These are phyloP conservation scores for Xylariaceae sp. DNA, from an alignment of 2,329 filamentous ascomycete species.

Conservation along the genomic window DNA sequence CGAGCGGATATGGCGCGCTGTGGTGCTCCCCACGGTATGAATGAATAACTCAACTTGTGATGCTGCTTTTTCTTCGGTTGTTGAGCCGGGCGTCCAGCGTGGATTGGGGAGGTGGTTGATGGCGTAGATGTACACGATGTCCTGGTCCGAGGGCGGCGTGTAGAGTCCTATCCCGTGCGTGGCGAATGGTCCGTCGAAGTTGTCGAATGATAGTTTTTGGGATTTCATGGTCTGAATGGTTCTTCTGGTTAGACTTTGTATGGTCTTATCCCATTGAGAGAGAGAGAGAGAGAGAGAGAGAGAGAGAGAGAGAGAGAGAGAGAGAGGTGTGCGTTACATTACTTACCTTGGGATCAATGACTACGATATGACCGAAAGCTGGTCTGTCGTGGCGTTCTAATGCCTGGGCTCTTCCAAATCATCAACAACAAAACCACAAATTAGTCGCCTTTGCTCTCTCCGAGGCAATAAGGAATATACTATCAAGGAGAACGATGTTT, in stretches of 20 bases:
- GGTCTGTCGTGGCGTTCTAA: constrained; percentile 33
- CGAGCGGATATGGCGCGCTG: constrained; percentile 44
- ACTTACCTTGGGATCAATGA: constrained; percentile 49
- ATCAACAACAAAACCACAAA: not conserved
- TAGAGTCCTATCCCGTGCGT: constrained; percentile 58
- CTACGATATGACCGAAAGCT: constrained; percentile 42
- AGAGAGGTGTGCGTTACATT: not conserved
- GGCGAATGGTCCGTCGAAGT: constrained; percentile 48
- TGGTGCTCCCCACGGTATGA: constrained; percentile 41
- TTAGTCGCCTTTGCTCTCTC: not conserved
- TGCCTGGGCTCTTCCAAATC: constrained; percentile 13
- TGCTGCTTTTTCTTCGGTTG: constrained; percentile 35
- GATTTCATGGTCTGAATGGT: constrained; percentile 39
- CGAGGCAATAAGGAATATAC: not conserved
- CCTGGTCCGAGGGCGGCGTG: constrained; percentile 36
- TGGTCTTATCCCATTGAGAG: not conserved
- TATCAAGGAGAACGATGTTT: too few species aligned
- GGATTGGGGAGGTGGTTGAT: constrained; percentile 54
- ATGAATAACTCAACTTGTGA: constrained; percentile 56
- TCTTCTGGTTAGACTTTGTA: not conserved
- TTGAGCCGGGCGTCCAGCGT: constrained; percentile 28
- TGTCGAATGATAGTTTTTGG: constrained; percentile 42
- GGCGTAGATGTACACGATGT: constrained; percentile 52
- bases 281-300: not conserved
- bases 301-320: too few species aligned